Evolutionary conservation across 2,329 filamentous ascomycete genomes (phyloP), one percentile per base, ranked within the genome.

Genomic region (Neofusicoccum laricinum): DNA sequence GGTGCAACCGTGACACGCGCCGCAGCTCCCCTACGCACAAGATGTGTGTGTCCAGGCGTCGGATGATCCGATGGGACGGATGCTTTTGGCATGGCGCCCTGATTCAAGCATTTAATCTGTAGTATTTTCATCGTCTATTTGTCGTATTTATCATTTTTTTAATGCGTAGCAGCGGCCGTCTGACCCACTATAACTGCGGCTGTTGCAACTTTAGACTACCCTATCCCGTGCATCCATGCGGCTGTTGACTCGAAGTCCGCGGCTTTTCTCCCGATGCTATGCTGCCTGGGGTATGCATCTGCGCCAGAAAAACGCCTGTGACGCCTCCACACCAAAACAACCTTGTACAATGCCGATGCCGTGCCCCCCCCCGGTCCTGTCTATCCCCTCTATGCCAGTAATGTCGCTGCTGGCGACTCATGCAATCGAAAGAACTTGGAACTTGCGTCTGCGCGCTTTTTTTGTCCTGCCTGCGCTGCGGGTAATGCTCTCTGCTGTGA

Each of bases 291-390:
- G 61, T 50, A 61, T 59, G 45, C 61, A 40, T 51, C 36, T 53
- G 48, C 61, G 61, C 61, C 61, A 32, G 45, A 63, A 50, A 63
- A 63, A 63, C 61, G 61, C 61, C 61, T 55, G 50, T 64, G 61
- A 63, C 61, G 61, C 61, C 61, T 63, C 61, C 61, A 63, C 61
- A 36, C 48, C 61, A 50, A 46, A 59, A 59, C 55, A 59, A 59
- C 48, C 61, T 63, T 63, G 48, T 50, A 63, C 61, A 53, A 63
- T 63, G 61, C 61, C 61, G 53, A 63, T 63, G 61, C 61, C 59
- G 46, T 51, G 59, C 46, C 59, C 53, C 48, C 48, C 30, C 19
- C 25, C 59, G 34, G 46, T 25, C 61, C 61, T 51, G 61, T 50
- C 61, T 53, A 51, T 51, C 36, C 46, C 19, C 51, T 40, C 61